These are phyloP conservation scores for Neoscytalidium dimidiatum DNA, from an alignment of 2,329 filamentous ascomycete genomes.

Conservation along the genomic window DNA sequence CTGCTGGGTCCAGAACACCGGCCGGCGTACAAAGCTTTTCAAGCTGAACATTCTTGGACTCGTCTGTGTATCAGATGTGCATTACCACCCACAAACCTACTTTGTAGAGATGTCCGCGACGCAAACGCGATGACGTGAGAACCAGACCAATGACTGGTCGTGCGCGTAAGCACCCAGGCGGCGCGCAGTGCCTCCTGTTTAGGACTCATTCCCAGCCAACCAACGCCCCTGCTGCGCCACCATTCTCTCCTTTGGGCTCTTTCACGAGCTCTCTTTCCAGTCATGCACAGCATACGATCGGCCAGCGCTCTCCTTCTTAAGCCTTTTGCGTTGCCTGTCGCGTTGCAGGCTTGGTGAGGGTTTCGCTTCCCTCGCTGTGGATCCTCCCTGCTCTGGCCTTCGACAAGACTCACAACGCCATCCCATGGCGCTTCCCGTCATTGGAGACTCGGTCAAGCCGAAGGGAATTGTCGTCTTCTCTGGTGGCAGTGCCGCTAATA, in stretches of 20 bases:
- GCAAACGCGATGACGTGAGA: neutral
- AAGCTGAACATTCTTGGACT: neutral
- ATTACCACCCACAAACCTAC: no score
- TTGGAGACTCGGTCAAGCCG: constrained; percentile 24
- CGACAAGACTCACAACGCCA: neutral
- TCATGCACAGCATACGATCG: constrained; percentile 1
- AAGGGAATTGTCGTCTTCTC: constrained; percentile 81
- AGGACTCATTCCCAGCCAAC: neutral
- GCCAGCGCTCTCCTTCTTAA: neutral
- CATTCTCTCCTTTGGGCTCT: neutral
- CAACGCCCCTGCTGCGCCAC: neutral
- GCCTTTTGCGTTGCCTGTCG: neutral
- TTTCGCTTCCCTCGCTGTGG: neutral
- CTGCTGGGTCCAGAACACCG: neutral
- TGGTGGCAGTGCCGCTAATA: constrained; percentile 92
- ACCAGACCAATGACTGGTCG: constrained; percentile 4
- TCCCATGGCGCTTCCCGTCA: constrained; percentile 21
- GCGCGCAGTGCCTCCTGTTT: neutral
- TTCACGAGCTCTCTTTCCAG: neutral
- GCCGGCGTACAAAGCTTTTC: neutral
- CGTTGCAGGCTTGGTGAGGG: neutral
- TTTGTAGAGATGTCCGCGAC: no score
- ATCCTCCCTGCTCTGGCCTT: neutral
- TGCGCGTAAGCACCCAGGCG: neutral
- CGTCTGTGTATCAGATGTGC: neutral